These are phyloP conservation scores for Strobilomyces confusus DNA, from an alignment of 768 basidiomycete species.

Conservation along the genomic window DNA sequence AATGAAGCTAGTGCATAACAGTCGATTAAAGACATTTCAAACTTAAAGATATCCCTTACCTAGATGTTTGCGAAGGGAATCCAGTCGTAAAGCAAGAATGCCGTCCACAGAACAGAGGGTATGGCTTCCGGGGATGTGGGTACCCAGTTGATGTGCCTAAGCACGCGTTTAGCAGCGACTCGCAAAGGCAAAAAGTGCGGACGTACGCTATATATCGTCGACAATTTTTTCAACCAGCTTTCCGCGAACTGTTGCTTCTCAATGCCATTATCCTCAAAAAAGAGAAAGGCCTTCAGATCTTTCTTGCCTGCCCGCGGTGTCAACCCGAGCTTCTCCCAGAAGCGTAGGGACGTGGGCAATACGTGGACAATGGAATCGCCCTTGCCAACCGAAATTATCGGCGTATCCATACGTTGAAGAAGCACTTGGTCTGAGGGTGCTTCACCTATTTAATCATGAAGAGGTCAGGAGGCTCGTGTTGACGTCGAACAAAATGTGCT, in stretches of 20 bases:
- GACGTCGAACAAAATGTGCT: conserved; percentile 5
- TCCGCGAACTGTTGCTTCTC: conserved; percentile 47
- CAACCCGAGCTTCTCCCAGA: conserved; percentile 84
- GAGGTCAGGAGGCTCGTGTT: background rate
- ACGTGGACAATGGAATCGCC: conserved; percentile 67
- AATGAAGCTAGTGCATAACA: conserved; percentile 42
- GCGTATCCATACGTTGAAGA: conserved; percentile 41
- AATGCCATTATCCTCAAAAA: conserved; percentile 60
- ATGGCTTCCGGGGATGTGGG: conserved; percentile 49
- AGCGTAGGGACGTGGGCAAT: conserved; percentile 64
- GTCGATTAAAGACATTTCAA: background rate
- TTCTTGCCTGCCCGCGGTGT: conserved; percentile 68
- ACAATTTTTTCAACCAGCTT: conserved; percentile 55
- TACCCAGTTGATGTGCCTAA: conserved; percentile 62
- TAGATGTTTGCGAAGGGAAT: conserved; percentile 67
- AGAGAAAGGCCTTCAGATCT: conserved; percentile 61
- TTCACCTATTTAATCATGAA: background rate
- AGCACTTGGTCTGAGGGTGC: conserved; percentile 5
- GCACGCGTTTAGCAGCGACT: conserved; percentile 8
- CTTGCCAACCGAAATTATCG: conserved; percentile 64
- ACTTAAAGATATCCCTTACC: conserved; percentile 33
- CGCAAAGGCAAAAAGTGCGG: background rate
- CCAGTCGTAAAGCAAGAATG: conserved; percentile 59
- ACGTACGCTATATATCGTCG: conserved; percentile 56
- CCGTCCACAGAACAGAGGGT: conserved; percentile 48